Base-by-base conservation (phyloP, 192 early-diverging fungal genomes). In the Ramicandelaber brevisporus region DNA sequence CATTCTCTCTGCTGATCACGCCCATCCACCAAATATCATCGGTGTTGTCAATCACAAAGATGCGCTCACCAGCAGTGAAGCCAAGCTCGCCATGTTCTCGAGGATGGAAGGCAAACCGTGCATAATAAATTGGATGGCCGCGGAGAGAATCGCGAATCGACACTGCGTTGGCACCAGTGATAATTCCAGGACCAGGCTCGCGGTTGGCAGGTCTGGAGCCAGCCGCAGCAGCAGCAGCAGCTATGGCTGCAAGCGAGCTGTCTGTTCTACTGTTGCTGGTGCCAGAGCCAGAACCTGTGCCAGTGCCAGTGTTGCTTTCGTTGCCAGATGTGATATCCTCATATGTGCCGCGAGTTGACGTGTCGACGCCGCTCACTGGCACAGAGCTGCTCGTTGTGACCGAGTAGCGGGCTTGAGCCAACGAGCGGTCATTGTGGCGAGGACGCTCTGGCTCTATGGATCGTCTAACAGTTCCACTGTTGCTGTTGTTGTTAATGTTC, bases 1-100 rank as follows among this genome's bases (percentile, higher is more conserved):
- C 59, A 14, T 55, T 37, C n/a, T 66, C 58, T 34, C 63, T 48
- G 37, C 55, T 52, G 26, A 64, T 60, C 12, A 67, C 63, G 8
- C 77, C 77, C 59, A 74, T 64, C 77, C 77, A 80, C 77, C 77
- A 80, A 17, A 77, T 64, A 45, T 71, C 70, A 40, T 80, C 71
- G 33, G 60, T 70, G 29, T 61, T 56, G 40, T 80, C 77, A 10
- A 70, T 62, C 4, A 80, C 77, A 56, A 74, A 56, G 29, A 80
- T 68, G 0, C 57, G 53, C 33, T 74, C 71, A 15, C 69, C 70
- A 2, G 64, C 58, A 8, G 57, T 44, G 45, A 80, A 74, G 2
- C 54, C 57, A 13, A 80, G 55, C 41, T 80, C 77, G 7, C 73
- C 73, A 3, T 61, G 62, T 33, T 80, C 73, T 14, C 70, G 57